Percentiles rank a stretch among this genome's conserved stretches.
phyloP scores from a whole-genome alignment of 371 early-diverging fungal species.

The Caulochytrium protostelioides region DNA sequence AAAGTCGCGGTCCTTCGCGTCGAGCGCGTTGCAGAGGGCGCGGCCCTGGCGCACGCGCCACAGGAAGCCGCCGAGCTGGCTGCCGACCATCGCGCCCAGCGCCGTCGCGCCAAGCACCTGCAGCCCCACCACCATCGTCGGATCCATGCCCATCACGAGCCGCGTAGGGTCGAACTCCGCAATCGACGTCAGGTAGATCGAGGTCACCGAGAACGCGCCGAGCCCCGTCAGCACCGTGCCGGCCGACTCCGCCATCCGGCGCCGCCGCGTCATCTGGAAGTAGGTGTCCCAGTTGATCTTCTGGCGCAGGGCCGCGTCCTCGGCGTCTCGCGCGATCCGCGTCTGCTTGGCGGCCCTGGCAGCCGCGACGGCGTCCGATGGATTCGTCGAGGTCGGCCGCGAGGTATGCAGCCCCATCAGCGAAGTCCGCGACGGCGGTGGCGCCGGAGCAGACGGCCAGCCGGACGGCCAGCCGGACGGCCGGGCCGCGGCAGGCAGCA shows the following conservation, averaged over 20 bases:
- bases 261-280: too few relatives aligned
- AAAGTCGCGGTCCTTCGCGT: conserved; percentile 51
- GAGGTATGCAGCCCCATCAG: too few relatives aligned
- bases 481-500: too few relatives aligned
- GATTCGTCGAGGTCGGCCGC: too few relatives aligned
- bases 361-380: too few relatives aligned
- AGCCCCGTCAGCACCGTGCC: conserved; percentile 39
- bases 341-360: too few relatives aligned
- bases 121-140: conserved; percentile 39
- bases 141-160: conserved; percentile 51
- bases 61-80: conserved; percentile 34
- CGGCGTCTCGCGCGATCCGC: too few relatives aligned
- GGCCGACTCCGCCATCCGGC: conserved; percentile 43
- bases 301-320: too few relatives aligned
- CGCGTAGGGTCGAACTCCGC: conserved; percentile 51
- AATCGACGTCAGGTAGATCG: conserved; percentile 43
- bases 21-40: conserved; percentile 16
- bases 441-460: too few relatives aligned
- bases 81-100: conserved; percentile 28
- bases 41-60: conserved; percentile 38
- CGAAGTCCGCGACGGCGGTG: too few relatives aligned
- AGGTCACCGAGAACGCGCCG: conserved; percentile 32
- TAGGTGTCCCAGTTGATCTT: too few relatives aligned
- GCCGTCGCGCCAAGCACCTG: conserved; percentile 37
- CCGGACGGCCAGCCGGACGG: too few relatives aligned